phyloP scores from a whole-genome alignment of 768 basidiomycete species.

The Daedalea quercina region DNA sequence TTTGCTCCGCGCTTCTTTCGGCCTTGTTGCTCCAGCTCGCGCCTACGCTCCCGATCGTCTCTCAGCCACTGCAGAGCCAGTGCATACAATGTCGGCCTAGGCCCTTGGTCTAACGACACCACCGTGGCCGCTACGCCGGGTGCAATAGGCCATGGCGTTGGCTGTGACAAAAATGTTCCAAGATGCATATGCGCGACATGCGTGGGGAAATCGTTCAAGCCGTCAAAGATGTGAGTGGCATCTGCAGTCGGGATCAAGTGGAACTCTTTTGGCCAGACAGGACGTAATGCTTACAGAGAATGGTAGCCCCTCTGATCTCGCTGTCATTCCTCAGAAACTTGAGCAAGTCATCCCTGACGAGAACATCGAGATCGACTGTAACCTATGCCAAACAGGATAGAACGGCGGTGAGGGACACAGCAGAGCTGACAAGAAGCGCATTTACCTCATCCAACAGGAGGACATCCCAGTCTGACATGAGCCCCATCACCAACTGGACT shows the following conservation, averaged over 20 bases:
- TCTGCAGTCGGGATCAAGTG: constrained; percentile 38
- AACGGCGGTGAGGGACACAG: neutral
- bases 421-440: neutral
- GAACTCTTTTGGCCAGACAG: constrained; percentile 2
- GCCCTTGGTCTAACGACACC: constrained; percentile 9
- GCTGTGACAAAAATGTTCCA: constrained; percentile 62
- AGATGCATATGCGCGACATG: constrained; percentile 89
- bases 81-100: constrained; percentile 45
- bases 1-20: constrained; percentile 58
- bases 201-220: constrained; percentile 85
- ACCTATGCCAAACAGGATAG: constrained; percentile 45
- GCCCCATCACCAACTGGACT: constrained; percentile 92
- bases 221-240: constrained; percentile 97
- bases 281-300: constrained; percentile 56
- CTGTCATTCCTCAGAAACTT: constrained; percentile 82
- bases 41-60: constrained; percentile 68
- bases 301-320: constrained; percentile 72
- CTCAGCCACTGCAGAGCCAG: constrained; percentile 84
- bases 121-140: constrained; percentile 13
- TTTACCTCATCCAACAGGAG: constrained; percentile 87
- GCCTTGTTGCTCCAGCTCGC: constrained; percentile 48
- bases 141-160: constrained; percentile 64
- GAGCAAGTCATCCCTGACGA: constrained; percentile 89
- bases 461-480: constrained; percentile 94
- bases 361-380: constrained; percentile 94